phyloP scores from a whole-genome alignment of 768 basidiomycete species.

The Mycena rosella region DNA sequence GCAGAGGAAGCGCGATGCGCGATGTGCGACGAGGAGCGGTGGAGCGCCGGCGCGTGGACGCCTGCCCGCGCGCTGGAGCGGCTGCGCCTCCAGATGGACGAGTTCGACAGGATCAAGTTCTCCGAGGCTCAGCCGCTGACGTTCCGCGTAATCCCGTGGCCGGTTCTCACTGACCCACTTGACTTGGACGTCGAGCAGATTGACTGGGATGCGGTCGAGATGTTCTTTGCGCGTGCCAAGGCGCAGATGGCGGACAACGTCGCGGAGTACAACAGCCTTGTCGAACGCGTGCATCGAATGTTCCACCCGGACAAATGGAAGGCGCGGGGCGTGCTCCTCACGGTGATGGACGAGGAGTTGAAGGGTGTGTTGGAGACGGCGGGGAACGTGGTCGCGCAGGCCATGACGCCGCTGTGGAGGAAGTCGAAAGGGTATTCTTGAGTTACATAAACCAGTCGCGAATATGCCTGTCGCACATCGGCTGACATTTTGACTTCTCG shows the following conservation, averaged over 20 bases:
- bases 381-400: constrained; percentile 69
- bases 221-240: constrained; percentile 61
- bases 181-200: constrained; percentile 60
- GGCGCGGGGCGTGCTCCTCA: constrained; percentile 59
- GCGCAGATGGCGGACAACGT: constrained; percentile 39
- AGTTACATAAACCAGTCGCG: constrained; percentile 20
- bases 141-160: constrained; percentile 38
- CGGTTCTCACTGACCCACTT: constrained; percentile 31
- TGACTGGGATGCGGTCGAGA: constrained; percentile 67
- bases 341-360: constrained; percentile 57
- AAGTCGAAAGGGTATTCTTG: constrained; percentile 43
- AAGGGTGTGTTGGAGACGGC: constrained; percentile 61
- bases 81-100: constrained; percentile 28
- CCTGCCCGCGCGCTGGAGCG: constrained; percentile 22
- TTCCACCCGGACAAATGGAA: constrained; percentile 75
- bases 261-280: constrained; percentile 60
- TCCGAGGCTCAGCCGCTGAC: constrained; percentile 40
- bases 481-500: too few species aligned
- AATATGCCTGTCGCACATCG: too few species aligned
- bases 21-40: constrained; percentile 6
- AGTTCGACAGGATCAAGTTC: constrained; percentile 39
- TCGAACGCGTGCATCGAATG: constrained; percentile 65
- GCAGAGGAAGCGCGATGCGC: constrained; percentile 23
- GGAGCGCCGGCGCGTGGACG: constrained; percentile 26
- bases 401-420: constrained; percentile 68